Evolutionary conservation across 306 rosid genomes (phyloP), one percentile per base, ranked within the genome.

Genomic region (Pachyrhizus erosus): DNA sequence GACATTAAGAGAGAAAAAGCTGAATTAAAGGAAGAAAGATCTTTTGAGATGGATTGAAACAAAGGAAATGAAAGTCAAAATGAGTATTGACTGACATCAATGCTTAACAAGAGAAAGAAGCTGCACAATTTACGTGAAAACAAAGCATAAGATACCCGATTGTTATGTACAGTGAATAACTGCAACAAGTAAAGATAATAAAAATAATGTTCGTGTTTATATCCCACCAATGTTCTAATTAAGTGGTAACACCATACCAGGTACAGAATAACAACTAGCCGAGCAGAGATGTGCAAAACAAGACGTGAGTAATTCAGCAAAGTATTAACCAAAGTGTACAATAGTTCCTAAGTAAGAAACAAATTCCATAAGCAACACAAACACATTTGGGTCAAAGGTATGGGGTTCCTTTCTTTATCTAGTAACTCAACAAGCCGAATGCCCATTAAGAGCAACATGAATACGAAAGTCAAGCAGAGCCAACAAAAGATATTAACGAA

Each of bases 331-430:
- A 24, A 80, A 46, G 26, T 45, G 11, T 20, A 42, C 9, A 5
- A 67, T 1, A 31, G 13, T 48, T 52, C 34, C 11, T 9, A 58
- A 66, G 21, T 31, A 64, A 70, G 26, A 83, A 57, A 58, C 15
- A 45, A 57, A 71, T 65, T 67, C 66, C 64, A 34, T 78, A 34
- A 24, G 31, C 20, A 80, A 64, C 4, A 71, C 31, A 73, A 31
- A 18, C 61, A 82, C 37, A 78, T 48, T 67, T 72, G 40, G 82
- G 79, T 49, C 52, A 66, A 77, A 81, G 33, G 43, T 1, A 70
- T 0, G 20, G 26, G 37, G 21, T 46, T 3, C 40, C 26, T 58
- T 75, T 75, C 68, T 43, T 29, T 12, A 66, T 49, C 1, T 29
- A 74, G 73, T 40, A 39, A 76, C 34, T 46, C n/a, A 40, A 29